Evolutionary conservation across 148 eudicot genomes (phyloP), one percentile per base, ranked within the genome.

Genomic region (Cornus controversa): DNA sequence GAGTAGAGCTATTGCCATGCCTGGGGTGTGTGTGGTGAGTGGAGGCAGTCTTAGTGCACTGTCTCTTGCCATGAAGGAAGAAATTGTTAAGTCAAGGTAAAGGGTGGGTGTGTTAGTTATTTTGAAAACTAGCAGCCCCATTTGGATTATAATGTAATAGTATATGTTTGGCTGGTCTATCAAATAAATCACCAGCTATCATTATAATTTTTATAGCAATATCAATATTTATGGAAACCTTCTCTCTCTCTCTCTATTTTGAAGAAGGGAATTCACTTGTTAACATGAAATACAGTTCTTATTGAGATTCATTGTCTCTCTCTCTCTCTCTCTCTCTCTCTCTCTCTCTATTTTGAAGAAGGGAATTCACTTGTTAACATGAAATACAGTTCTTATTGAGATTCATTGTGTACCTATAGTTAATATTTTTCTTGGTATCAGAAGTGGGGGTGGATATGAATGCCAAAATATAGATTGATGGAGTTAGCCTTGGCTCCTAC

Each of bases 1-100:
- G 70, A 86, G 89, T 67, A 81, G 89, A 71, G 83, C 85, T 45
- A 78, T 84, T 11, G 87, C 80, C 18, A 86, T 86, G 89, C 87
- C 89, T 24, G 83, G 89, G 8, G 89, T 84, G 6, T 77, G 36
- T 0, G 82, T 84, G 31, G 84, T 80, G 37, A 70, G 53, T 62
- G 82, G 80, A 6, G 89, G 83, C 1, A 79, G 75, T 26, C 83
- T 86, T 14, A 69, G 76, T 62, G 77, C 89, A n/a, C 85, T 86
- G 0, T 73, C 89, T n/a, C 83, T 84, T 8, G 86, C 89, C 29
- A 78, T 86, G 85, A 86, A 86, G 69, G 85, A 50, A 75, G 89
- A 86, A 62, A 70, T 77, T 81, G 69, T 86, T 64, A 83, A 75
- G 83, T 78, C 78, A 31, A 82, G 27, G 47, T 73, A 42, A 79